These are phyloP conservation scores for Alternaria gaisen DNA, from an alignment of 2,329 filamentous ascomycete genomes.

Conservation along the genomic window DNA sequence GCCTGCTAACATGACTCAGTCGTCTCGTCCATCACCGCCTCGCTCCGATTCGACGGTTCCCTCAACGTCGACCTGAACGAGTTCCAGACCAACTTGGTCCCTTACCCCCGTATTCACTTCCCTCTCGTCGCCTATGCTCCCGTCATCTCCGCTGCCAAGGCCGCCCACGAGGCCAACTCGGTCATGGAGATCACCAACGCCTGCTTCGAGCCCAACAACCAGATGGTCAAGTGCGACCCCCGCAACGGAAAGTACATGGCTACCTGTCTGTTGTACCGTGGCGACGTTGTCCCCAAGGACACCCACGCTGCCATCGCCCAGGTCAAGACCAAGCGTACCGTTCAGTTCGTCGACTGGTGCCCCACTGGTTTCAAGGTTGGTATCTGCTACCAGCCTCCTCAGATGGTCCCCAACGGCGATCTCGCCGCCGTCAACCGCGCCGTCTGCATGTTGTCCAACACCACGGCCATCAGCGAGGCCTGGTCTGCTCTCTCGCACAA, in stretches of 20 bases:
- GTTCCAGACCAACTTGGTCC: slow-evolving; percentile 99
- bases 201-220: slow-evolving; percentile 99
- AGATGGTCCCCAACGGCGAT: slow-evolving; percentile 96
- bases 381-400: slow-evolving; percentile 99
- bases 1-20: slow-evolving; percentile 62
- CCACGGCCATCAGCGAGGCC: slow-evolving; percentile 96
- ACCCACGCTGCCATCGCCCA: slow-evolving; percentile 90
- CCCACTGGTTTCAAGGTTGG: slow-evolving; percentile 99
- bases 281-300: slow-evolving; percentile 97
- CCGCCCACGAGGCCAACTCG: slow-evolving; percentile 96
- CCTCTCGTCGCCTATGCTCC: slow-evolving; percentile 96
- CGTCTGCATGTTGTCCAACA: slow-evolving; percentile 99
- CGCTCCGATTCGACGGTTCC: slow-evolving; percentile 96
- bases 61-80: slow-evolving; percentile 99
- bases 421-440: slow-evolving; percentile 97
- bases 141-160: slow-evolving; percentile 93
- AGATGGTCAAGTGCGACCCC: slow-evolving; percentile 99
- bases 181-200: slow-evolving; percentile 98
- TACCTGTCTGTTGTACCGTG: slow-evolving; percentile 96
- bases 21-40: slow-evolving; percentile 97
- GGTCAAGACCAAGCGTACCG: slow-evolving; percentile 98
- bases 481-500: slow-evolving; percentile 97
- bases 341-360: slow-evolving; percentile 99
- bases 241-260: slow-evolving; percentile 99
- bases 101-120: slow-evolving; percentile 99